phyloP scores from a whole-genome alignment of 192 early-diverging fungal genomes.

The Backusella tarrabulga region DNA sequence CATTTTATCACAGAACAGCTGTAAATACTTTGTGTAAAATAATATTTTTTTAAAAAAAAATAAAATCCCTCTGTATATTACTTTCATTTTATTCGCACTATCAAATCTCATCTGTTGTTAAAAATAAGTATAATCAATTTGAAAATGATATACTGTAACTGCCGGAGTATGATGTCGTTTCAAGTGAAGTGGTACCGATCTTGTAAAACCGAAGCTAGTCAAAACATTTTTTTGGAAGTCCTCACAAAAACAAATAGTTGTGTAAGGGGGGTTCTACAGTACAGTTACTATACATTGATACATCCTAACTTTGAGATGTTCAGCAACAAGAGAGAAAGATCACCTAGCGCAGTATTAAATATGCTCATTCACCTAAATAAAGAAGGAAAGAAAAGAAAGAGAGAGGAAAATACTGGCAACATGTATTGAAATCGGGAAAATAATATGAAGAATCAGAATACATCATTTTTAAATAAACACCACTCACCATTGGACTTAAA shows the following conservation, averaged over 20 bases:
- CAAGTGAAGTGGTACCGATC: background rate
- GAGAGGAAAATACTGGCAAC: too few species aligned
- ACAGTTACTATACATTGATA: background rate
- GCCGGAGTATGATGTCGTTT: background rate
- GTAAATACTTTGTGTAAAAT: conserved; percentile 1
- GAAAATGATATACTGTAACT: background rate
- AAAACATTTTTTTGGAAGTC: too few species aligned
- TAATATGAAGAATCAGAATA: background rate
- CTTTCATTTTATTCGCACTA: background rate
- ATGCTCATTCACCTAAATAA: background rate
- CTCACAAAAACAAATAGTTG: background rate
- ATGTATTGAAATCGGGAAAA: background rate
- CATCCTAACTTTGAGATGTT: background rate
- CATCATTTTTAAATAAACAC: too few species aligned
- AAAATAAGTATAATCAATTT: background rate
- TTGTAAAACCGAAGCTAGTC: background rate
- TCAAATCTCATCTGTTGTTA: background rate
- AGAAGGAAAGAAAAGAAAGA: too few species aligned
- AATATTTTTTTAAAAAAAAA: background rate
- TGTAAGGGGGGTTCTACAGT: background rate
- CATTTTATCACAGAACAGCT: background rate
- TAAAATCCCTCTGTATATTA: background rate
- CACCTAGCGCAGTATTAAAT: background rate
- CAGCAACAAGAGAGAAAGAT: background rate
- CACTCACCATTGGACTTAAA: too few species aligned